phyloP scores from a whole-genome alignment of 75 land plant genomes.

The Azolla pinnata region DNA sequence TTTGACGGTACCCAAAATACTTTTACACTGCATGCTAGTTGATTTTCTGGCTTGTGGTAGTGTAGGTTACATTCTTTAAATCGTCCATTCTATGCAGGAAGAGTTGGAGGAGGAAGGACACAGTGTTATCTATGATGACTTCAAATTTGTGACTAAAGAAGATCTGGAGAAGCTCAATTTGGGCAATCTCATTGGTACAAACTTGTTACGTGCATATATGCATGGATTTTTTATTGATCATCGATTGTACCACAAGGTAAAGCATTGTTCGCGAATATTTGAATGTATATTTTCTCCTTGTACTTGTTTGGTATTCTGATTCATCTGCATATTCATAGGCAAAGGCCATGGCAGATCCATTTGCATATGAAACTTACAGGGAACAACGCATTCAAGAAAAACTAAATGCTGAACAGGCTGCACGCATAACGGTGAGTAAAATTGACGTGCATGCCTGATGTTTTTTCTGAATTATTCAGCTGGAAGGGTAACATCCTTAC shows the following conservation, averaged over 20 bases:
- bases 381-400: slow-evolving; percentile 70
- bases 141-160: slow-evolving; percentile 83
- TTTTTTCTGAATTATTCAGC: no score
- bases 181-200: slow-evolving; percentile 79
- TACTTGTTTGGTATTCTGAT: not conserved
- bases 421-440: slow-evolving; percentile 70
- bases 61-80: not conserved
- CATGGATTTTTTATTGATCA: slow-evolving; percentile 95
- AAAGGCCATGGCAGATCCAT: slow-evolving; percentile 68
- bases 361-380: slow-evolving; percentile 69
- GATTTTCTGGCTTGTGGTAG: not conserved
- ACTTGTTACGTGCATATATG: slow-evolving; percentile 81
- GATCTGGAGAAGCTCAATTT: slow-evolving; percentile 76
- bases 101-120: slow-evolving; percentile 81
- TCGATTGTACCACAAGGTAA: slow-evolving; percentile 80
- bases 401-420: slow-evolving; percentile 55
- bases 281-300: not conserved
- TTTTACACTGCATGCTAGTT: not conserved
- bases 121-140: slow-evolving; percentile 80
- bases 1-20: slow-evolving; percentile 43
- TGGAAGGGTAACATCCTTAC: no score
- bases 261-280: not conserved
- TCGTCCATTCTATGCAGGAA: slow-evolving; percentile 42
- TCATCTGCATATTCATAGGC: slow-evolving; percentile 40
- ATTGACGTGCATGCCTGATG: no score